Percentiles rank a stretch among this genome's conserved stretches.
These are phyloP conservation scores for Hypoxylon sp. DNA, from an alignment of 2,329 filamentous ascomycete genomes.

Conservation along the genomic window DNA sequence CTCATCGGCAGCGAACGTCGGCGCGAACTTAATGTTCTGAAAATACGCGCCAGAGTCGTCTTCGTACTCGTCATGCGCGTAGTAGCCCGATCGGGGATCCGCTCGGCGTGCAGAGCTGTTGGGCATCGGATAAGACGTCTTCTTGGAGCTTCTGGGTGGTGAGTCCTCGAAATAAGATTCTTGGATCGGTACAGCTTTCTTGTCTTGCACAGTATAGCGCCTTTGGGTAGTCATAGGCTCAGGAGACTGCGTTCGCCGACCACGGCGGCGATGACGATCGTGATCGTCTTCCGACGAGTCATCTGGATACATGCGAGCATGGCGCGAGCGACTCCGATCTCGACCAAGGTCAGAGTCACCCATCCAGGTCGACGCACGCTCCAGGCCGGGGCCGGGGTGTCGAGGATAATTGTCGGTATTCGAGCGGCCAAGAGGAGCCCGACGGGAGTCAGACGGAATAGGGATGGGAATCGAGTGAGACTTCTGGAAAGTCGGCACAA, in stretches of 20 bases:
- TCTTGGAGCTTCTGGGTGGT: conserved; percentile 39
- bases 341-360: conserved; percentile 40
- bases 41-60: conserved; percentile 39
- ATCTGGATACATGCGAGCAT: conserved; percentile 35
- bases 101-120: conserved; percentile 46
- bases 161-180: conserved; percentile 31
- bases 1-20: conserved; percentile 27
- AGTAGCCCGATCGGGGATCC: conserved; percentile 36
- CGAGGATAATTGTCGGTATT: conserved; percentile 49
- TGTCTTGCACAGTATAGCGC: conserved; percentile 34
- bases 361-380: conserved; percentile 48
- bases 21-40: conserved; percentile 40
- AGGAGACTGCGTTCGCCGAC: conserved; percentile 48
- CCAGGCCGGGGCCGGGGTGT: conserved; percentile 38
- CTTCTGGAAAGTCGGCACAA: conserved; percentile 45
- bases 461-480: conserved; percentile 42
- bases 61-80: conserved; percentile 41
- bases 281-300: conserved; percentile 51
- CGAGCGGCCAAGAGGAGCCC: conserved; percentile 40
- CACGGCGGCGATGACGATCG: conserved; percentile 46
- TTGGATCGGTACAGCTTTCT: conserved; percentile 36
- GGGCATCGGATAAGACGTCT: conserved; percentile 35
- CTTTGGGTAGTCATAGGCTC: conserved; percentile 41
- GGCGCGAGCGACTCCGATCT: conserved; percentile 47
- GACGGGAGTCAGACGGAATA: conserved; percentile 26